phyloP scores from a whole-genome alignment of 805 yeast species.

The Wickerhamiella musiphila region DNA sequence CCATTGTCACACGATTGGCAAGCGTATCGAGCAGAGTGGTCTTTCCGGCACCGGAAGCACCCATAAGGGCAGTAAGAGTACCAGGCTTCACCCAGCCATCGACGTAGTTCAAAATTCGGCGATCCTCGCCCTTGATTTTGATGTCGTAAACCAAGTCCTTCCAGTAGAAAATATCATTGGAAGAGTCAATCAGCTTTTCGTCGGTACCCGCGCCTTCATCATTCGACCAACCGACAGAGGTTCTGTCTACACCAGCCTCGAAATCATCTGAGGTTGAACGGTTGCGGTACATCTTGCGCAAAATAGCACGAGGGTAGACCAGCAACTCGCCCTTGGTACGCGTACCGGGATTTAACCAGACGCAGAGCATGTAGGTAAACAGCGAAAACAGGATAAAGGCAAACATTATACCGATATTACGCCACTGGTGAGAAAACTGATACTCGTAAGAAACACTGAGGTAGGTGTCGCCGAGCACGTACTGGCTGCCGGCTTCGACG shows the following conservation, averaged over 20 bases:
- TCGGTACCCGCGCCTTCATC: slow-evolving; percentile 17
- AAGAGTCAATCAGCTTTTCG: slow-evolving; percentile 19
- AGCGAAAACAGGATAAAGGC: slow-evolving; percentile 31
- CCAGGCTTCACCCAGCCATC: slow-evolving; percentile 71
- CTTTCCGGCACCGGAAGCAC: slow-evolving; percentile 79
- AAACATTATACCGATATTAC: slow-evolving; percentile 54
- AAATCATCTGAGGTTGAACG: slow-evolving; percentile 9
- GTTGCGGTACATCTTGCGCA: slow-evolving; percentile 7
- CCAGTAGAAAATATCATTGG: slow-evolving; percentile 42
- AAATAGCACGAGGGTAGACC: slow-evolving; percentile 13
- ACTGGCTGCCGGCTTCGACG: slow-evolving; percentile 33
- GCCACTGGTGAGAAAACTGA: slow-evolving; percentile 49
- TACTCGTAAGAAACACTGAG: slow-evolving; percentile 33
- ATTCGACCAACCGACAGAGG: slow-evolving; percentile 13
- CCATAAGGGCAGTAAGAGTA: slow-evolving; percentile 67
- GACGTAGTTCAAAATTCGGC: slow-evolving; percentile 29
- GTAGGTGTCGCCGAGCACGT: slow-evolving; percentile 45
- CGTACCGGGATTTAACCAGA: slow-evolving; percentile 17
- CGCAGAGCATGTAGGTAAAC: slow-evolving; percentile 21
- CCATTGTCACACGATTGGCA: slow-evolving; percentile 52
- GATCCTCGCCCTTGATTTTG: slow-evolving; percentile 25
- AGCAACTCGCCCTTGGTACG: slow-evolving; percentile 21
- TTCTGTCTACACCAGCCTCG: not conserved
- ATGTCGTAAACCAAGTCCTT: slow-evolving; percentile 41
- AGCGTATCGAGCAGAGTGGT: slow-evolving; percentile 59